Evolutionary conservation across 768 basidiomycete genomes (phyloP).

Genomic region (Termitomyces sp.): DNA sequence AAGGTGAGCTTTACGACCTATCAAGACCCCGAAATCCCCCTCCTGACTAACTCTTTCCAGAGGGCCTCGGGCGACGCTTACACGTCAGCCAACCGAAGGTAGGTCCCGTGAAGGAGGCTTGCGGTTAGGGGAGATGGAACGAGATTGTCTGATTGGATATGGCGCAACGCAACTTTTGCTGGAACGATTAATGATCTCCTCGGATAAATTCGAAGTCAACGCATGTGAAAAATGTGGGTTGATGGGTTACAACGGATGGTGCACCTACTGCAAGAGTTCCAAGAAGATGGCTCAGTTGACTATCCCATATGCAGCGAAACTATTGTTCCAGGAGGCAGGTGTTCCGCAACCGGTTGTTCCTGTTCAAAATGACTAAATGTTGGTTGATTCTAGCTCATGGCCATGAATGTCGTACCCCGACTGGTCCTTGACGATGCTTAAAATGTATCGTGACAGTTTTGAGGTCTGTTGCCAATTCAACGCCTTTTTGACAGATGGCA

Average conservation of each 20-base stretch:
- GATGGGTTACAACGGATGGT: conserved; percentile 95
- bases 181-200: conserved; percentile 98
- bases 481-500: background rate
- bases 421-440: conserved; percentile 79
- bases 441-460: conserved; percentile 7
- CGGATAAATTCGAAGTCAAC: conserved; percentile 96
- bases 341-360: background rate
- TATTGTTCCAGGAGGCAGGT: conserved; percentile 84
- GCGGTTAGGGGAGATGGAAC: conserved; percentile 98
- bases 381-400: conserved; percentile 64
- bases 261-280: conserved; percentile 96
- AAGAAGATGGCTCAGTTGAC: conserved; percentile 95
- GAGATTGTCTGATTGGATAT: conserved; percentile 96
- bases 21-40: background rate
- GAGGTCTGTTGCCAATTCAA: background rate
- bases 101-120: conserved; percentile 96
- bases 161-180: conserved; percentile 96
- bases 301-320: conserved; percentile 94
- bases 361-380: background rate
- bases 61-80: conserved; percentile 93
- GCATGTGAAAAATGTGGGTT: conserved; percentile 93
- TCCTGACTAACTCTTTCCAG: conserved; percentile 31
- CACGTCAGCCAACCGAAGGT: conserved; percentile 97
- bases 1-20: conserved; percentile 41
- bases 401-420: conserved; percentile 94